Base-by-base conservation (phyloP, 345 rosid genomes). In the Xanthoceras sorbifolium region DNA sequence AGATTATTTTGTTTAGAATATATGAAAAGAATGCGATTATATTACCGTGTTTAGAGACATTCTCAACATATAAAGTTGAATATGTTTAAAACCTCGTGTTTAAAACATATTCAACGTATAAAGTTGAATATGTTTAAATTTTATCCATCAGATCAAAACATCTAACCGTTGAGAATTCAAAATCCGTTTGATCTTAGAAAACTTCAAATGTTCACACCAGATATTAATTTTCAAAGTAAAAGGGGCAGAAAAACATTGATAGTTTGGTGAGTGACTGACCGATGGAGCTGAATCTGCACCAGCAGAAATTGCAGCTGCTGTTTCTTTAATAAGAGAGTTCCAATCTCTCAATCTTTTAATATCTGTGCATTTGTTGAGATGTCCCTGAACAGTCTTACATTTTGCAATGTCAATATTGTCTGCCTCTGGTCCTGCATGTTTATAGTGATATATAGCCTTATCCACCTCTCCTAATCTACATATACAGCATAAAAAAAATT, bases 281-380 rank as follows among this genome's bases (percentile, higher is more conserved):
- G 87, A 98, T 8, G 93, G 93, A 0, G 97, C 99, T 44, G 98
- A 92, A 87, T 92, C 97, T 69, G 97, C 94, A 48, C 97, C 97
- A 0, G 84, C 82, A 14, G 88, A 71, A 15, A 96, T 90, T 36
- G 97, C 89, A 11, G 82, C 75, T 29, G 67, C 64, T 2, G 95
- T 84, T 79, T 87, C 93, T 64, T 84, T 87, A 22, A 92, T 67
- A 52, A 93, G 75, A 44, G 86, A 65, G 71, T 88, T 91, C 97
- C 97, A 92, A 73, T 93, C 99, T 77, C 97, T 40, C 2, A 70
- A 55, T 72, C 81, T 90, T 75, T 88, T 87, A 29, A 92, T 92
- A 57, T 92, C 97, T 1, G 94, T 87, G 78, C 97, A 96, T 61
- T 82, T 93, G 74, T 10, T 86, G 20, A 96, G 84, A 75, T 82